A percentile compares a stretch with the other conserved stretches of the same genome.
Conservation (phyloP, 1,139 yeast species). For the Citeromyces hawaiiensis region DNA sequence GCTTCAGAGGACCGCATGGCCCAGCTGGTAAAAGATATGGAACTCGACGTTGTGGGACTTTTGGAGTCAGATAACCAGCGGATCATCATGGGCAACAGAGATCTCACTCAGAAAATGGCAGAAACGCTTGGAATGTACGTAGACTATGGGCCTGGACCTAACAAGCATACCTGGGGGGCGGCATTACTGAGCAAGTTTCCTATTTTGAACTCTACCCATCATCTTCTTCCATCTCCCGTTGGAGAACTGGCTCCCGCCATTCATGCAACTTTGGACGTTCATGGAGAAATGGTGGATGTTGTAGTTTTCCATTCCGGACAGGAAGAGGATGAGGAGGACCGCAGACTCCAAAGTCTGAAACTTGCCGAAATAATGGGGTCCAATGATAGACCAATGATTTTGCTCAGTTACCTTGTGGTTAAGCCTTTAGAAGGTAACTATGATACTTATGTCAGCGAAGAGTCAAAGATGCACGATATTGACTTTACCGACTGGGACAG, state of each 20-base stretch:
- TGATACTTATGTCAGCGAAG: conserved; percentile 76
- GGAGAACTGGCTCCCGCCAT: conserved; percentile 98
- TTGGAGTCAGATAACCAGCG: conserved; percentile 91
- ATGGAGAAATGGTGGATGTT: conserved; percentile 77
- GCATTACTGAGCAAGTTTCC: conserved; percentile 91
- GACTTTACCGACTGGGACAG: conserved; percentile 93
- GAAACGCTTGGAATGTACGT: conserved; percentile 91
- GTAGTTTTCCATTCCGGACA: conserved; percentile 98
- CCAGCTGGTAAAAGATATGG: conserved; percentile 69
- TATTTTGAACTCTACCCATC: conserved; percentile 78
- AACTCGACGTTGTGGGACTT: conserved; percentile 81
- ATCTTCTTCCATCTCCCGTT: conserved; percentile 86
- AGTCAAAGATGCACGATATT: conserved; percentile 82
- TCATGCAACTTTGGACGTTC: conserved; percentile 86
- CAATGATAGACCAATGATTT: conserved; percentile 62
- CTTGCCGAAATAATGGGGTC: conserved; percentile 72
- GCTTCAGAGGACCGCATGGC: conserved; percentile 87
- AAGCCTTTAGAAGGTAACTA: conserved; percentile 81
- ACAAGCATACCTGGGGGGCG: conserved; percentile 97
- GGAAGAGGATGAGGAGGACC: conserved; percentile 92
- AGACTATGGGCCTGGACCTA: conserved; percentile 97
- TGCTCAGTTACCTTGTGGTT: conserved; percentile 83
- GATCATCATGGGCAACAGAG: conserved; percentile 89
- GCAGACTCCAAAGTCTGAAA: conserved; percentile 73
- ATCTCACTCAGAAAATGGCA: conserved; percentile 80